phyloP scores from a whole-genome alignment of 352 stramenopile species.

The Phytophthora idaei region DNA sequence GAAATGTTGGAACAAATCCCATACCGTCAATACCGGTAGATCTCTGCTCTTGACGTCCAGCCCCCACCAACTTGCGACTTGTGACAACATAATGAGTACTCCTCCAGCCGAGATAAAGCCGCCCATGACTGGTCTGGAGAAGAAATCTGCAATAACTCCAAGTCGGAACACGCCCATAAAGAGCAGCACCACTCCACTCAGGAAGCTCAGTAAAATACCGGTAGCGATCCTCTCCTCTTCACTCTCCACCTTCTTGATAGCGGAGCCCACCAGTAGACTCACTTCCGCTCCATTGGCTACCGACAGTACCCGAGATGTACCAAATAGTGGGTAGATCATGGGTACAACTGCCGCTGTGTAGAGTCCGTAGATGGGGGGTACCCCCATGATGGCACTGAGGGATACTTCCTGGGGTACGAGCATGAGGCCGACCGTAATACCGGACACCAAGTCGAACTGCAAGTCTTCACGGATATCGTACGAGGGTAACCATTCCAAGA shows the following conservation, averaged over 20 bases:
- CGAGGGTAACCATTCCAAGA: slow-evolving; percentile 71
- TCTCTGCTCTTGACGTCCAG: slow-evolving; percentile 53
- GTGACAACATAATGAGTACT: slow-evolving; percentile 73
- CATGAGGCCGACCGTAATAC: slow-evolving; percentile 89
- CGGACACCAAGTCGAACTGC: slow-evolving; percentile 70
- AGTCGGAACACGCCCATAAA: slow-evolving; percentile 61
- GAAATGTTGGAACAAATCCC: slow-evolving; percentile 57
- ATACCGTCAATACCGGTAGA: slow-evolving; percentile 59
- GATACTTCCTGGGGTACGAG: slow-evolving; percentile 92
- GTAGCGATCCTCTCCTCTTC: slow-evolving; percentile 65
- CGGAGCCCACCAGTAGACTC: slow-evolving; percentile 65
- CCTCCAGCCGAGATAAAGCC: slow-evolving; percentile 70
- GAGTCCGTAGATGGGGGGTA: slow-evolving; percentile 70
- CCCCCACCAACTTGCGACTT: slow-evolving; percentile 63
- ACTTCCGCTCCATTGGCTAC: slow-evolving; percentile 75
- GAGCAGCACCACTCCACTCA: slow-evolving; percentile 63
- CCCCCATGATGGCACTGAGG: slow-evolving; percentile 90
- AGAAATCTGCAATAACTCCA: slow-evolving; percentile 72
- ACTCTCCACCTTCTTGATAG: slow-evolving; percentile 55
- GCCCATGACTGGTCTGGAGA: slow-evolving; percentile 76
- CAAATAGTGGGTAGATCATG: slow-evolving; percentile 77
- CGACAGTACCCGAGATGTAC: slow-evolving; percentile 62
- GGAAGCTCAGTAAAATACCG: slow-evolving; percentile 76
- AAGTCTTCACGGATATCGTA: slow-evolving; percentile 70
- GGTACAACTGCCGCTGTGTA: slow-evolving; percentile 76